A percentile compares a stretch with the other conserved stretches of the same genome.
These are phyloP conservation scores for Sugiyamaella lignohabitans DNA, from an alignment of 805 yeast species.

Conservation along the genomic window DNA sequence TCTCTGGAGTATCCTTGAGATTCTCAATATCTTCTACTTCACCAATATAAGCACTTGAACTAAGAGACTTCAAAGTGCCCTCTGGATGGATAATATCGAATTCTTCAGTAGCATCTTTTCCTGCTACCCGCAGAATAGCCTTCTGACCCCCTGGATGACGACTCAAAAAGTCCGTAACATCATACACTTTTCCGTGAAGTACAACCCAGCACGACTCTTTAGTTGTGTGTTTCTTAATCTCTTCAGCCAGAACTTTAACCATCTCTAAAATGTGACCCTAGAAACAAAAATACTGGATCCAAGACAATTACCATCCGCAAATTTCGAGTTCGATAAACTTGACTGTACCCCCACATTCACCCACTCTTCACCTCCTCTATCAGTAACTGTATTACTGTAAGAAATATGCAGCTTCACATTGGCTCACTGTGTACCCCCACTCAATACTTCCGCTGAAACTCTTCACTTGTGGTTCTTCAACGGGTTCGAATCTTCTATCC, in stretches of 20 bases:
- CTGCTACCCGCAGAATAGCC: slow-evolving; percentile 42
- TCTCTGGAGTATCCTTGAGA: neutral
- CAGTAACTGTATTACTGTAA: too few relatives aligned
- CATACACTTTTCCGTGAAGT: slow-evolving; percentile 33
- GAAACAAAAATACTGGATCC: too few relatives aligned
- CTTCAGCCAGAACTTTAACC: slow-evolving; percentile 7
- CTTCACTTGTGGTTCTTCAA: too few relatives aligned
- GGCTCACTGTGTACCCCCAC: too few relatives aligned
- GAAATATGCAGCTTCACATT: too few relatives aligned
- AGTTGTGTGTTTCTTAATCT: slow-evolving; percentile 23
- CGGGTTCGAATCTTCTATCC: too few relatives aligned
- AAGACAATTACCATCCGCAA: too few relatives aligned
- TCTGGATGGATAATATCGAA: slow-evolving; percentile 24
- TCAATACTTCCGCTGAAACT: too few relatives aligned
- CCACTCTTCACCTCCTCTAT: too few relatives aligned
- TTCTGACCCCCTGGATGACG: slow-evolving; percentile 45
- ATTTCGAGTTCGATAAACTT: too few relatives aligned
- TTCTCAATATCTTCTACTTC: slow-evolving; percentile 6
- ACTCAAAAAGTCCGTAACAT: slow-evolving; percentile 29
- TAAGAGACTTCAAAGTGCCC: slow-evolving; percentile 24
- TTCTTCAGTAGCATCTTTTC: slow-evolving; percentile 42
- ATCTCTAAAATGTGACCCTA: neutral
- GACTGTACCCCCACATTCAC: too few relatives aligned
- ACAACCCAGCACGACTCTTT: slow-evolving; percentile 24
- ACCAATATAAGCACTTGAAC: slow-evolving; percentile 11